These are phyloP conservation scores for Spatholobus suberectus DNA, from an alignment of 306 rosid genomes.

Conservation along the genomic window DNA sequence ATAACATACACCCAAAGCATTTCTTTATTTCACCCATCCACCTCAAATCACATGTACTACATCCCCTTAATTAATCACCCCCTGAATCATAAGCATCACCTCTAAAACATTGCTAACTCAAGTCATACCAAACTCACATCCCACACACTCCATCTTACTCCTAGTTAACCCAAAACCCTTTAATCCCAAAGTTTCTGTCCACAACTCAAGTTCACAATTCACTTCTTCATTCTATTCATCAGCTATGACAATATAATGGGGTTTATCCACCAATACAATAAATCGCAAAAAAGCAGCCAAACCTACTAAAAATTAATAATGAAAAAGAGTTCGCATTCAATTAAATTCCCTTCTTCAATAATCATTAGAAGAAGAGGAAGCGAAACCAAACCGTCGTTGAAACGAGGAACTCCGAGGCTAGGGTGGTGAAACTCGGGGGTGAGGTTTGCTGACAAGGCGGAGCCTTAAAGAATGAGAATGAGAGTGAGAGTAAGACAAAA, in stretches of 20 bases:
- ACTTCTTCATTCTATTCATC: background rate
- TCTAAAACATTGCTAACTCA: background rate
- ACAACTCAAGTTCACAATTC: background rate
- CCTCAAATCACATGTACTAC: background rate
- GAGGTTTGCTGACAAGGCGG: constrained; percentile 79
- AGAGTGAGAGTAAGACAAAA: too few species aligned
- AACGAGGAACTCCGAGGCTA: constrained; percentile 61
- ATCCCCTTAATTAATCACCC: background rate
- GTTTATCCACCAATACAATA: background rate
- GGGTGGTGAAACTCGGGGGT: constrained; percentile 76
- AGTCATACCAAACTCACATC: background rate
- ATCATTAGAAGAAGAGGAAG: background rate
- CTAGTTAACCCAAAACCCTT: background rate
- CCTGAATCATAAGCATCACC: background rate
- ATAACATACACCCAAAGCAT: constrained; percentile 1
- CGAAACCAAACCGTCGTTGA: constrained; percentile 68
- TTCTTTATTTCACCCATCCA: background rate
- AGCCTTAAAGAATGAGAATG: too few species aligned
- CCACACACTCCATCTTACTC: background rate
- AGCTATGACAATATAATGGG: background rate
- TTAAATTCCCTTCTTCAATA: background rate
- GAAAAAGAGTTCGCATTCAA: background rate
- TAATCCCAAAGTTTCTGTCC: background rate
- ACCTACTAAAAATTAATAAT: too few species aligned
- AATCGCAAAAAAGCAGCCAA: constrained; percentile 5